Percentiles rank a stretch among this genome's conserved stretches.
phyloP scores from a whole-genome alignment of 75 land plant species.

The Ceratopteris richardii region DNA sequence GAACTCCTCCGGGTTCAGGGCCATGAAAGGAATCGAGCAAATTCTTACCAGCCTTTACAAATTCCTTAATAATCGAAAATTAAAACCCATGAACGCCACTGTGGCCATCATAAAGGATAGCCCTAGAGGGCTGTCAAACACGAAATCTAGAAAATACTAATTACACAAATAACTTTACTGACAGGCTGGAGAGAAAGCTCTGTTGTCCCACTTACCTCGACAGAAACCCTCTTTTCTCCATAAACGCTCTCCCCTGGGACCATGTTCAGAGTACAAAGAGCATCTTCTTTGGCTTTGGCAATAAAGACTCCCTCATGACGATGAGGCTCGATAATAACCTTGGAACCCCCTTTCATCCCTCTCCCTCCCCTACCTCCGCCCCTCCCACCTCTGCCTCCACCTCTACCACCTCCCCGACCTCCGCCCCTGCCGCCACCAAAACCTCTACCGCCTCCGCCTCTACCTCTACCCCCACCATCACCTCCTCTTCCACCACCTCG shows the following conservation, averaged over 20 bases:
- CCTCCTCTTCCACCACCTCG: conserved; percentile 29
- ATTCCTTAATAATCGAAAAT: too few relatives aligned
- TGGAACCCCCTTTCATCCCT: conserved; percentile 76
- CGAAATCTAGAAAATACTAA: too few relatives aligned
- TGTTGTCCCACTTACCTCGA: too few relatives aligned
- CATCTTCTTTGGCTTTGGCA: conserved; percentile 93
- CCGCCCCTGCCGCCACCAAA: conserved; percentile 21
- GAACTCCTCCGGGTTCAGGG: too few relatives aligned
- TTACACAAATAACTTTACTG: too few relatives aligned
- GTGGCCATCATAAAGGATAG: too few relatives aligned
- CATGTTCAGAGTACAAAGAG: conserved; percentile 71
- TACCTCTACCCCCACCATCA: conserved; percentile 18
- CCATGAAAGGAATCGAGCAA: too few relatives aligned
- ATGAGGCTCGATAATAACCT: conserved; percentile 69
- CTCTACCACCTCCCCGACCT: conserved; percentile 13
- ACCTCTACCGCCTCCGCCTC: conserved; percentile 12
- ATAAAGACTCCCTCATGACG: conserved; percentile 86
- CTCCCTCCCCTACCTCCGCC: conserved; percentile 36
- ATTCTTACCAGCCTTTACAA: conserved; percentile 62
- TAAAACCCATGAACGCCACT: too few relatives aligned
- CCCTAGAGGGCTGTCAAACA: too few relatives aligned
- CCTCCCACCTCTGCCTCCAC: conserved; percentile 17
- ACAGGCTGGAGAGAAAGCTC: too few relatives aligned
- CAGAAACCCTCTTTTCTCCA: conserved; percentile 83
- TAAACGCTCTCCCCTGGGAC: conserved; percentile 86